Conservation (phyloP, 306 rosid species). For the Pyrus bretschneideri region DNA sequence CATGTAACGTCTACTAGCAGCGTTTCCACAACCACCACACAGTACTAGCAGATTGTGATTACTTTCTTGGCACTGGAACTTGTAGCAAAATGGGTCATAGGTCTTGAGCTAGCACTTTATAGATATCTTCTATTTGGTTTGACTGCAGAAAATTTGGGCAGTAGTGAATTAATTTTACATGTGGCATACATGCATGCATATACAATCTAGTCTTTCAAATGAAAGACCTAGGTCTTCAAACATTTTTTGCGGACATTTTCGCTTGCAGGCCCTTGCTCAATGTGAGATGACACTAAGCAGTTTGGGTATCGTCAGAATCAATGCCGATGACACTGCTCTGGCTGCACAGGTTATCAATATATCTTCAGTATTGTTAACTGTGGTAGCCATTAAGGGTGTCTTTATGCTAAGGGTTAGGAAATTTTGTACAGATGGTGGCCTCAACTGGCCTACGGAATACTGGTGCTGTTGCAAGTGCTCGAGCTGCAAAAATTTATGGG, state of each 20-base stretch:
- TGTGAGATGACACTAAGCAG: conserved; percentile 50
- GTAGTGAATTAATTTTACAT: neutral
- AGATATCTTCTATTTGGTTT: neutral
- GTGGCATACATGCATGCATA: neutral
- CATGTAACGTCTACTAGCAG: neutral
- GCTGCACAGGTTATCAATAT: conserved; percentile 68
- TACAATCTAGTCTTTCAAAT: neutral
- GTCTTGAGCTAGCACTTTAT: neutral
- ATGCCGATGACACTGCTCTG: conserved; percentile 64
- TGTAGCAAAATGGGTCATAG: neutral
- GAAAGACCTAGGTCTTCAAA: neutral
- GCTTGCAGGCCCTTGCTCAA: conserved; percentile 73
- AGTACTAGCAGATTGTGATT: neutral
- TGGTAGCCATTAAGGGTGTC: conserved; percentile 12
- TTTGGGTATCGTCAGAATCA: conserved; percentile 48
- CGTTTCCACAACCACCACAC: neutral
- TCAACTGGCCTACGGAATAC: conserved; percentile 40
- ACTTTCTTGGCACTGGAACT: neutral
- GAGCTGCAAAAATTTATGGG: conserved; percentile 78
- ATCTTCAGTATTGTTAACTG: conserved; percentile 7
- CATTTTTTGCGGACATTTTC: conserved; percentile 15
- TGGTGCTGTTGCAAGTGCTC: conserved; percentile 82
- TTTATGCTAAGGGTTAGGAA: conserved; percentile 15
- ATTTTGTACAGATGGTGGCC: conserved; percentile 56
- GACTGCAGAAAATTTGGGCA: neutral